These are phyloP conservation scores for Talaromyces ruber DNA, from an alignment of 495 filamentous ascomycete species.

Conservation along the genomic window DNA sequence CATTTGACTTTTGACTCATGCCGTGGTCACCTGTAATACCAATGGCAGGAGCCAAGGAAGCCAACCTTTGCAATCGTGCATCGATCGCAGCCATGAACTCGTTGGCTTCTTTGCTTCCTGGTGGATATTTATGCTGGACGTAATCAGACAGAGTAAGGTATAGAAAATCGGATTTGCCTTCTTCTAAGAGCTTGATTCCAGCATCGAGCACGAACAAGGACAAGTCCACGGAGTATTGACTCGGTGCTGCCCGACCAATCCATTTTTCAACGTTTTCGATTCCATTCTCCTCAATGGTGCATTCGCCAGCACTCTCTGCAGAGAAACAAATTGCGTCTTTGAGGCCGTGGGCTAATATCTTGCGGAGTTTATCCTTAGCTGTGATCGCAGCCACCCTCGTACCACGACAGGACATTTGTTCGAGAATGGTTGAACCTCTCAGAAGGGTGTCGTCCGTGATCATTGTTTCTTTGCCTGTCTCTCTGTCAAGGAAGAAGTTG, in stretches of 20 bases:
- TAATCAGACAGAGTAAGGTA: conserved; percentile 33
- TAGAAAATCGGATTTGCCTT: conserved; percentile 23
- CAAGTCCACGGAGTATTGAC: conserved; percentile 25
- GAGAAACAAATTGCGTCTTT: conserved; percentile 27
- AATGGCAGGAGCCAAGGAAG: conserved; percentile 13
- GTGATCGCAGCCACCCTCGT: conserved; percentile 29
- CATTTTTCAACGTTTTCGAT: conserved; percentile 21
- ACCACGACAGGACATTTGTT: conserved; percentile 21
- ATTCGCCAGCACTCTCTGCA: conserved; percentile 17
- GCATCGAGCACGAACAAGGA: conserved; percentile 31
- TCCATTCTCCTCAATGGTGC: conserved; percentile 15
- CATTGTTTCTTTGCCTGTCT: conserved; percentile 25
- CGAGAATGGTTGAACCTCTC: conserved; percentile 24
- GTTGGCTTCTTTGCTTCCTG: conserved; percentile 21
- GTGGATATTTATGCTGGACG: conserved; percentile 27
- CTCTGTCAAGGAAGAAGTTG: conserved; percentile 27
- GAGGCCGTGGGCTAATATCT: conserved; percentile 22
- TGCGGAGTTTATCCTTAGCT: conserved; percentile 28
- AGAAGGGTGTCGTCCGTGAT: conserved; percentile 22
- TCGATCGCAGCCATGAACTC: conserved; percentile 23
- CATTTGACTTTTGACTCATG: conserved; percentile 24
- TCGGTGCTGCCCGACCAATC: conserved; percentile 20
- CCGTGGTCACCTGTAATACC: conserved; percentile 29
- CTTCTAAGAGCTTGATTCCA: conserved; percentile 26
- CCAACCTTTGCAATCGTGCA: conserved; percentile 15